Evolutionary conservation across 495 filamentous ascomycete species (phyloP), one percentile per base, ranked within the genome.

Genomic region (Podospora fimiseda): DNA sequence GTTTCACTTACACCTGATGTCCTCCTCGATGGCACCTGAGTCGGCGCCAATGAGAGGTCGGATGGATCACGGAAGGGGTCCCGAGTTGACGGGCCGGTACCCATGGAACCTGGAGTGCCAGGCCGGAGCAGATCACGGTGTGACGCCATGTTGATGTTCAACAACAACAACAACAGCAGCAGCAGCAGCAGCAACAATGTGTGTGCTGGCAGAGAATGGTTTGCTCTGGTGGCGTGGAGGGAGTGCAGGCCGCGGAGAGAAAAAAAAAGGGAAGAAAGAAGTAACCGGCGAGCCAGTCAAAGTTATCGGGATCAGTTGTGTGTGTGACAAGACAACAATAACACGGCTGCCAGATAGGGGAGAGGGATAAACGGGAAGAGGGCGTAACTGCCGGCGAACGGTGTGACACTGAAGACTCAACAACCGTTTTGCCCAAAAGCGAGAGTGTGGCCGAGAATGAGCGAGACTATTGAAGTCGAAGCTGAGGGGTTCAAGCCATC

Each of bases 51-150:
- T 18, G 60, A 60, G 8, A 50, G 36, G 11, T 59, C 53, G 21
- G 60, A 65, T 5, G 60, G 63, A 36, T 63, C 60, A 24, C 57
- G 53, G 49, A 65, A 65, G 8, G 63, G 63, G 48, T 65, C 63
- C 3, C 37, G 43, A 33, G 43, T 30, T 22, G 19, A 41, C 1
- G 6, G 39, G 23, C 9, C 23, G 2, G 57, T 48, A 3, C 41
- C 49, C 14, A 55, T 39, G 2, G 55, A 51, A 11, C 15, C 48
- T 2, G 54, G 45, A 6, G 48, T 56, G 5, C 19, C 49, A 2
- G 55, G 49, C 43, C 45, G 52, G 16, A 43, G 27, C 4, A 21
- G 16, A 5, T 52, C 20, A 54, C 21, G 19, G 27, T 24, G 13
- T 15, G 11, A 4, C 11, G 53, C 44, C 44, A 47, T 47, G n/a